phyloP scores from a whole-genome alignment of 1,139 yeast species.

The Petasospora rhodanensis region DNA sequence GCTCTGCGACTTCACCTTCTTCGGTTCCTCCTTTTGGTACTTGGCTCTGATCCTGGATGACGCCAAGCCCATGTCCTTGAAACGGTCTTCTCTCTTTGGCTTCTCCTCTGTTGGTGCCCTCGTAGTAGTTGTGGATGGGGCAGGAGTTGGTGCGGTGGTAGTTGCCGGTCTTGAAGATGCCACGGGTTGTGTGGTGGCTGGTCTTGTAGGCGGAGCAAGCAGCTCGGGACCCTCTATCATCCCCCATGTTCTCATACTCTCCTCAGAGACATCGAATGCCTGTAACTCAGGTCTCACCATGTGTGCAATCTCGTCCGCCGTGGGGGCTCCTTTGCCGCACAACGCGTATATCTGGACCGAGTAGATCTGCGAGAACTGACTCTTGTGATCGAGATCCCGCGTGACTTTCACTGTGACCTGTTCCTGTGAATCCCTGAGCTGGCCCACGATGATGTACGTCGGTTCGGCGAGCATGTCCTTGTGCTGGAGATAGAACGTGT shows the following conservation, averaged over 20 bases:
- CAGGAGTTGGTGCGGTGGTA: neutral
- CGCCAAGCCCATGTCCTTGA: constrained; percentile 20
- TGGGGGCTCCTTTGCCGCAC: constrained; percentile 17
- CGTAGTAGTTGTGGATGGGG: neutral
- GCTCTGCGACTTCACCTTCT: too few species aligned
- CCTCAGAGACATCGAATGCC: constrained; percentile 13
- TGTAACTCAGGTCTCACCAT: constrained; percentile 15
- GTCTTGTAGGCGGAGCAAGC: neutral
- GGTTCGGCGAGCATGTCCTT: constrained; percentile 21
- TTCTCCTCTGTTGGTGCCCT: neutral
- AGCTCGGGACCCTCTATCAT: constrained; percentile 26
- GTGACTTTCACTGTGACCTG: constrained; percentile 16
- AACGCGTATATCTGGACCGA: constrained; percentile 25
- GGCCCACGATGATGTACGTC: constrained; percentile 25
- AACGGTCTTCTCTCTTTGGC: constrained; percentile 6
- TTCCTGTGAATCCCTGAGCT: constrained; percentile 8
- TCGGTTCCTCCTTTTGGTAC: constrained; percentile 12
- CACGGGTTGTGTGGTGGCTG: neutral
- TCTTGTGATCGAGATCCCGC: constrained; percentile 16
- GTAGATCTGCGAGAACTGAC: constrained; percentile 18
- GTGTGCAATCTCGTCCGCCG: constrained; percentile 19
- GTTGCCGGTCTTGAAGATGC: neutral
- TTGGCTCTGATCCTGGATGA: constrained; percentile 17
- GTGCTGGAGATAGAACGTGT: constrained; percentile 21
- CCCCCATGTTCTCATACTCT: constrained; percentile 26